phyloP scores from a whole-genome alignment of 768 basidiomycete genomes.

The Collybia mongolica region DNA sequence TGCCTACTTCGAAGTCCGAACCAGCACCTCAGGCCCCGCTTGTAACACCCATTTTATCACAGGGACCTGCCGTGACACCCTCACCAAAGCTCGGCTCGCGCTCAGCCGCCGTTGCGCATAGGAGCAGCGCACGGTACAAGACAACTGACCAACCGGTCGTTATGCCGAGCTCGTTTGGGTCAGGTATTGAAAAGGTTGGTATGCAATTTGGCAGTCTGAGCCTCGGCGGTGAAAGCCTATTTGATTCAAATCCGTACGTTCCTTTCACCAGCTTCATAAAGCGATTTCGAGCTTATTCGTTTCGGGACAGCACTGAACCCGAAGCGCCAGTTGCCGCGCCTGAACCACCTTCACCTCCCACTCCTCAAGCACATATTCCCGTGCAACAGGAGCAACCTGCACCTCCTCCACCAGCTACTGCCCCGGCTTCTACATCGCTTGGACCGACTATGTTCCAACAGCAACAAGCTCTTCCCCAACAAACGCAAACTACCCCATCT shows the following conservation, averaged over 20 bases:
- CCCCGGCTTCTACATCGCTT: slow-evolving; percentile 35
- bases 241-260: slow-evolving; percentile 54
- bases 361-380: slow-evolving; percentile 24
- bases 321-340: slow-evolving; percentile 20
- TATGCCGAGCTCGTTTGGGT: slow-evolving; percentile 68
- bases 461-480: slow-evolving; percentile 36
- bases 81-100: slow-evolving; percentile 55
- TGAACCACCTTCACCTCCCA: slow-evolving; percentile 32
- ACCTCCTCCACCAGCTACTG: slow-evolving; percentile 35
- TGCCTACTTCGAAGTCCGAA: slow-evolving; percentile 29
- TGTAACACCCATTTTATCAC: slow-evolving; percentile 27
- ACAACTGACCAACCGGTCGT: slow-evolving; percentile 77
- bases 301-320: slow-evolving; percentile 11
- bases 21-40: slow-evolving; percentile 30
- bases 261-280: slow-evolving; percentile 2
- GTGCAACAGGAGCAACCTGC: slow-evolving; percentile 32
- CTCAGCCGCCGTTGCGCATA: slow-evolving; percentile 50
- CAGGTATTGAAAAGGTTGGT: slow-evolving; percentile 72
- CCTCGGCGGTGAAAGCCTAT: slow-evolving; percentile 64
- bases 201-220: slow-evolving; percentile 90
- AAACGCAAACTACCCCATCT: slow-evolving; percentile 2
- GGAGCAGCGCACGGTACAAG: slow-evolving; percentile 65
- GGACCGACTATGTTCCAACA: slow-evolving; percentile 47
- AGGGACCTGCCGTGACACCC: slow-evolving; percentile 38
- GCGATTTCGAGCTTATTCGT: not conserved